These are phyloP conservation scores for Azolla pinnata DNA, from an alignment of 75 land plant species.

Conservation along the genomic window DNA sequence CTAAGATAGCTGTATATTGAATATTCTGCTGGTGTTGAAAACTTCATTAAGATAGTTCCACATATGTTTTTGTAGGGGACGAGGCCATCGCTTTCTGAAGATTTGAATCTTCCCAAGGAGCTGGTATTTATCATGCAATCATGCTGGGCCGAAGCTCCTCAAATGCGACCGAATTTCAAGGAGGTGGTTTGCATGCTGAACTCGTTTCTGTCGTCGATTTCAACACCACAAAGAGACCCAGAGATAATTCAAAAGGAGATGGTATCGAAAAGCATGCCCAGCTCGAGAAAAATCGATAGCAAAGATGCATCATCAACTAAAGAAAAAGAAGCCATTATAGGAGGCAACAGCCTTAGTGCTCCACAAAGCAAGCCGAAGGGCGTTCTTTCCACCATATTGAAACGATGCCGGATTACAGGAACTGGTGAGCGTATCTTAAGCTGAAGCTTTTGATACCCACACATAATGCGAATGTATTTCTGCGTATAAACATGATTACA, in stretches of 20 bases:
- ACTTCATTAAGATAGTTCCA: neutral
- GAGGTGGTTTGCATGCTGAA: conserved; percentile 80
- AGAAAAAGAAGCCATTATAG: neutral
- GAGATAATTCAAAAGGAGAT: neutral
- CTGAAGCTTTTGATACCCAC: too few relatives aligned
- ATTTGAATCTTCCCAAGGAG: conserved; percentile 36
- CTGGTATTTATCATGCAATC: conserved; percentile 73
- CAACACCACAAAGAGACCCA: conserved; percentile 15
- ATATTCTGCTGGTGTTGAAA: too few relatives aligned
- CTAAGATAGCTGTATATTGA: too few relatives aligned
- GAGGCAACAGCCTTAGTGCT: neutral
- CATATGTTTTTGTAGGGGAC: conserved; percentile 9
- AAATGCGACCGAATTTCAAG: conserved; percentile 62
- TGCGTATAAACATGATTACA: too few relatives aligned
- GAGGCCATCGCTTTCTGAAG: conserved; percentile 57
- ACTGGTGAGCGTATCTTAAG: conserved; percentile 4
- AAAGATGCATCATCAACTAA: neutral
- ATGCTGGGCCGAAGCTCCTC: conserved; percentile 95
- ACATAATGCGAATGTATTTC: too few relatives aligned
- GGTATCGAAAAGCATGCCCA: conserved; percentile 1
- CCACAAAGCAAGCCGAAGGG: conserved; percentile 3
- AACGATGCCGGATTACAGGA: conserved; percentile 2
- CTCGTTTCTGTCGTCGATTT: conserved; percentile 50
- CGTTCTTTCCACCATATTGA: neutral
- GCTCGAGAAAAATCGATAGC: neutral